A percentile compares a stretch with the other conserved stretches of the same genome.
phyloP scores from a whole-genome alignment of 805 yeast species.

The Candida boleticola region DNA sequence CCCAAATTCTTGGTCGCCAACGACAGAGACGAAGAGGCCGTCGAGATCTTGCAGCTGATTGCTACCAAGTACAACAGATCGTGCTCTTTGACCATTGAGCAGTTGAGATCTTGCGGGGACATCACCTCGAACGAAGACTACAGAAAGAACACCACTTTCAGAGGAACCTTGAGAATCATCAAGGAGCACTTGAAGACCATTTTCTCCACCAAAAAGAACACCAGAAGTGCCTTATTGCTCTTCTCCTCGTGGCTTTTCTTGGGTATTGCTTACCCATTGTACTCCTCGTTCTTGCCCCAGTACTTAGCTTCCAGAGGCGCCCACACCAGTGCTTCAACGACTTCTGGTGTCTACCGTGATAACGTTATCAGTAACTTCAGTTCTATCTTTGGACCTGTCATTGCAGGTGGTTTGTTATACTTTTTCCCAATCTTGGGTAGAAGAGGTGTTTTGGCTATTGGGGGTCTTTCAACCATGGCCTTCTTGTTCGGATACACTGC shows the following conservation, averaged over 20 bases:
- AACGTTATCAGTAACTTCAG: conserved; percentile 45
- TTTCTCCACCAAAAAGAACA: conserved; percentile 42
- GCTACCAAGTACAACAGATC: conserved; percentile 48
- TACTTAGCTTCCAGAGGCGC: conserved; percentile 54
- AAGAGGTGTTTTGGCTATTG: conserved; percentile 54
- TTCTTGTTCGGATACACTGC: conserved; percentile 63
- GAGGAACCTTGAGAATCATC: conserved; percentile 20
- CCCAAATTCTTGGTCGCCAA: conserved; percentile 56
- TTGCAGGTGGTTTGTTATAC: conserved; percentile 42
- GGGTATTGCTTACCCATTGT: conserved; percentile 55
- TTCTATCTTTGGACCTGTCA: conserved; percentile 53
- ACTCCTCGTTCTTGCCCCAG: conserved; percentile 51
- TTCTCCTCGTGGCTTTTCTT: conserved; percentile 52
- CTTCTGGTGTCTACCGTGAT: conserved; percentile 45
- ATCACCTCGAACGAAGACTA: conserved; percentile 17
- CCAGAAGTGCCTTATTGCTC: conserved; percentile 38
- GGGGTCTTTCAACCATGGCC: conserved; percentile 53
- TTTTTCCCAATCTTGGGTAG: conserved; percentile 42
- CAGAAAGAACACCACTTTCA: conserved; percentile 19
- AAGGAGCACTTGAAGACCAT: conserved; percentile 40
- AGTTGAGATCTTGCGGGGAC: conserved; percentile 45
- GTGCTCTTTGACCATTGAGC: conserved; percentile 45
- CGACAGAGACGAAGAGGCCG: conserved; percentile 52
- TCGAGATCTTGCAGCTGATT: conserved; percentile 37
- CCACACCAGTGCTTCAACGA: conserved; percentile 37